These are phyloP conservation scores for Penicillium freii DNA, from an alignment of 2,329 filamentous ascomycete species.

Conservation along the genomic window DNA sequence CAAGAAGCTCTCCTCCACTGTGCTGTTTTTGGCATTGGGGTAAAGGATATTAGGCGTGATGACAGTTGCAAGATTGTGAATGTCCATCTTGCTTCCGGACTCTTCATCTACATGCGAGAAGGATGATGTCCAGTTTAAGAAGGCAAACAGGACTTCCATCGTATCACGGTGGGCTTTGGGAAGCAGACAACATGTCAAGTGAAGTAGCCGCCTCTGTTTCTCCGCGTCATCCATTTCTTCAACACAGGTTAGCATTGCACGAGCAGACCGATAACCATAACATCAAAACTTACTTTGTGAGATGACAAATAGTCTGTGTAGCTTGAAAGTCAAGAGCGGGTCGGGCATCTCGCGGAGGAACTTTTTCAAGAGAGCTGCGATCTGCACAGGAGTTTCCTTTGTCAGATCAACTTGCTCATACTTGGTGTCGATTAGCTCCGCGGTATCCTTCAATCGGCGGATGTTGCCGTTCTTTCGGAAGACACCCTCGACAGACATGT, in stretches of 20 bases:
- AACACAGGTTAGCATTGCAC: conserved; percentile 11
- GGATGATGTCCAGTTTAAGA: conserved; percentile 95
- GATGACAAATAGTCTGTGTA: conserved; percentile 85
- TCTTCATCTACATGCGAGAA: conserved; percentile 98
- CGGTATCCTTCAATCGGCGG: conserved; percentile 81
- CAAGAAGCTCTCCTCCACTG: conserved; percentile 85
- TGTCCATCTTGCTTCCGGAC: conserved; percentile 97
- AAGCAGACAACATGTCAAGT: conserved; percentile 86
- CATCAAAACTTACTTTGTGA: conserved; percentile 65
- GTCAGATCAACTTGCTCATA: conserved; percentile 82
- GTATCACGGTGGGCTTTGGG: conserved; percentile 91
- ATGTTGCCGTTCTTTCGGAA: conserved; percentile 99
- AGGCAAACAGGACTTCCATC: conserved; percentile 91
- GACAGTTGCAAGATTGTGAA: conserved; percentile 94
- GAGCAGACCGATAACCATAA: conserved; percentile 12
- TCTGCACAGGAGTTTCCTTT: conserved; percentile 85
- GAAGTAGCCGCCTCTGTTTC: conserved; percentile 78
- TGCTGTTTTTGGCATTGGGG: conserved; percentile 63
- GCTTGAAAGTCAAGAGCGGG: conserved; percentile 89
- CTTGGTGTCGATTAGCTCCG: conserved; percentile 81
- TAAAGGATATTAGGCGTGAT: conserved; percentile 95
- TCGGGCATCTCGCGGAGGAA: conserved; percentile 94
- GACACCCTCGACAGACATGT: conserved; percentile 96
- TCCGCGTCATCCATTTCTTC: conserved; percentile 74
- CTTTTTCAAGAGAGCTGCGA: conserved; percentile 90